A percentile compares a stretch with the other conserved stretches of the same genome.
Evolutionary conservation across 257 asterid species (phyloP).

Genomic region (Echium plantagineum): DNA sequence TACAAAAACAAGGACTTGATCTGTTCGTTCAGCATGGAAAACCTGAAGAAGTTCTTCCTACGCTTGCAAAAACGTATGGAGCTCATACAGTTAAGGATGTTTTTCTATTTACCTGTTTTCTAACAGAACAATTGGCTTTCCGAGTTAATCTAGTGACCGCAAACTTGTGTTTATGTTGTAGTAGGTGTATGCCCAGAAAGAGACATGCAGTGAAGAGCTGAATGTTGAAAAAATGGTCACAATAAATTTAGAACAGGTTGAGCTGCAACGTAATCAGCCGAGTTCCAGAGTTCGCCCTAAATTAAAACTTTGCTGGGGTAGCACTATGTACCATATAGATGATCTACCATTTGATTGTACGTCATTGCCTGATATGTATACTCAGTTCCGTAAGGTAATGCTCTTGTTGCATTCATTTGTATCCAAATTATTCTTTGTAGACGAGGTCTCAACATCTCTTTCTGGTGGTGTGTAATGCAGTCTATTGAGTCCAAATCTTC

Average conservation of each 20-base stretch:
- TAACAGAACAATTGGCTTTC: not conserved
- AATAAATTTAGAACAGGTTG: constrained; percentile 26
- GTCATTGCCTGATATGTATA: constrained; percentile 69
- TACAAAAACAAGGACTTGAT: constrained; percentile 63
- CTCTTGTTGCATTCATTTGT: constrained; percentile 2
- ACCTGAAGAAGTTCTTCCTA: constrained; percentile 80
- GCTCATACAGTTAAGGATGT: constrained; percentile 65
- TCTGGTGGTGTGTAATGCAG: constrained; percentile 29
- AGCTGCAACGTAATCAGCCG: constrained; percentile 10
- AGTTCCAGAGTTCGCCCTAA: constrained; percentile 21
- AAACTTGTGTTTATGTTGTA: constrained; percentile 2
- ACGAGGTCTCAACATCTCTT: constrained; percentile 7
- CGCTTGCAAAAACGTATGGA: constrained; percentile 53
- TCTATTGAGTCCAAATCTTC: constrained; percentile 62
- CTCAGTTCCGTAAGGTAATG: constrained; percentile 90
- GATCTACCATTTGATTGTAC: constrained; percentile 65
- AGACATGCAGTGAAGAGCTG: constrained; percentile 94
- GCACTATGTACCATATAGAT: constrained; percentile 76
- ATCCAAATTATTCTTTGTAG: constrained; percentile 4
- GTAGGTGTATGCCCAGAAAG: constrained; percentile 93
- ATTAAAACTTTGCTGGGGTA: constrained; percentile 70
- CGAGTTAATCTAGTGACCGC: not conserved
- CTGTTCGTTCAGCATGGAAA: constrained; percentile 70
- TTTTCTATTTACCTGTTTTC: constrained; percentile 7
- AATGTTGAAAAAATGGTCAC: constrained; percentile 56